phyloP scores from a whole-genome alignment of 805 yeast species.

The Starmerella bacillaris region DNA sequence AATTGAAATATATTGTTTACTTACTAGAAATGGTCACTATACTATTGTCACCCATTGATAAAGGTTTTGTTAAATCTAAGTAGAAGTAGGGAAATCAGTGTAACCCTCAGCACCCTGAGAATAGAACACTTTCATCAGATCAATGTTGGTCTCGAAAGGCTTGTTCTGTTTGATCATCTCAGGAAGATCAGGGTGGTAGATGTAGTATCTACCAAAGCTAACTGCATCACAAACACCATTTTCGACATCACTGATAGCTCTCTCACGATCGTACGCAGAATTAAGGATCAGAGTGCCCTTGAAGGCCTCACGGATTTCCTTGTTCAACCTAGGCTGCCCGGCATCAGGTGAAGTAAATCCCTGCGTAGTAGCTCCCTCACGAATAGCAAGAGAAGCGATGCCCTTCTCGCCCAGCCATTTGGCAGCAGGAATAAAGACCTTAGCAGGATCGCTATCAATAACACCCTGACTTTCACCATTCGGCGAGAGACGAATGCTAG shows the following conservation, averaged over 20 bases:
- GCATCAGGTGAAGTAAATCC: constrained; percentile 9
- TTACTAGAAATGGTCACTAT: no score
- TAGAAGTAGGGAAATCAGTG: constrained; percentile 26
- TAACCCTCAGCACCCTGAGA: constrained; percentile 26
- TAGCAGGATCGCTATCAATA: constrained; percentile 18
- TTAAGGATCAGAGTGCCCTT: constrained; percentile 12
- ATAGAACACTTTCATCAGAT: constrained; percentile 33
- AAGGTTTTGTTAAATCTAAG: no score
- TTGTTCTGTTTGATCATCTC: constrained; percentile 27
- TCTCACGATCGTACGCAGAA: constrained; percentile 13
- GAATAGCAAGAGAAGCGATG: constrained; percentile 28
- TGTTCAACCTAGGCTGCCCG: constrained; percentile 9
- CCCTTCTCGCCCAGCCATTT: constrained; percentile 23
- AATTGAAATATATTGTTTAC: no score
- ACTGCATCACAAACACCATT: constrained; percentile 17
- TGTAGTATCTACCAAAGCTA: constrained; percentile 32
- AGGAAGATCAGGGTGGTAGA: constrained; percentile 39
- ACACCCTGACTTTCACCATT: constrained; percentile 19
- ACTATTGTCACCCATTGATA: no score
- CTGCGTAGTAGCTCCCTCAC: constrained; percentile 29
- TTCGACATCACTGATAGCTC: constrained; percentile 10
- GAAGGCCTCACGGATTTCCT: constrained; percentile 10
- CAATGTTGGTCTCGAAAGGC: no score
- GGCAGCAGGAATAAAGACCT: constrained; percentile 22
- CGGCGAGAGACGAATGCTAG: constrained; percentile 29